A percentile compares a stretch with the other conserved stretches of the same genome.
Evolutionary conservation across 805 yeast species (phyloP).

Genomic region (Metschnikowia kofuensis): DNA sequence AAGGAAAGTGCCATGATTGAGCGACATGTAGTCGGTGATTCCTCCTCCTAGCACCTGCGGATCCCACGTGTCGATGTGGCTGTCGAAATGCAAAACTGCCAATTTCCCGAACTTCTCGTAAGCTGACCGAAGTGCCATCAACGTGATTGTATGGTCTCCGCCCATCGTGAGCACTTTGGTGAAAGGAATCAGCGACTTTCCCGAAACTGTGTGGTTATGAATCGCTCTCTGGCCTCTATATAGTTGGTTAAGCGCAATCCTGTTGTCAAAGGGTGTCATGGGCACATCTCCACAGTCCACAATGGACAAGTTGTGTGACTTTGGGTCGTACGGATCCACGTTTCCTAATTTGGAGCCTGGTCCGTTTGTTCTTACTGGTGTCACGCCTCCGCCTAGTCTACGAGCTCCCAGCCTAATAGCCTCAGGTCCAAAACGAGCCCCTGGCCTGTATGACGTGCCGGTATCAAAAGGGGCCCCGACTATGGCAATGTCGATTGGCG

Average conservation of each 20-base stretch:
- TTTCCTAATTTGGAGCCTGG: constrained; percentile 34
- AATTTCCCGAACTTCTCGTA: constrained; percentile 46
- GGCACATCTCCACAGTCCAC: constrained; percentile 71
- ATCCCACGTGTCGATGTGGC: constrained; percentile 71
- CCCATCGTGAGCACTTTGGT: constrained; percentile 54
- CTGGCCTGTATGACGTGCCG: constrained; percentile 54
- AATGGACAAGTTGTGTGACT: constrained; percentile 28
- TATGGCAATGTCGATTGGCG: constrained; percentile 47
- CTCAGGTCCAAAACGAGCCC: constrained; percentile 60
- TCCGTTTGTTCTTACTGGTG: constrained; percentile 24
- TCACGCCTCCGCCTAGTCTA: constrained; percentile 43
- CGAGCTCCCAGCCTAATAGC: constrained; percentile 47
- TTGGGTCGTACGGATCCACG: constrained; percentile 52
- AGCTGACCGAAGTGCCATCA: constrained; percentile 50
- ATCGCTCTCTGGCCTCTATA: constrained; percentile 52
- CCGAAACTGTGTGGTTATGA: constrained; percentile 31
- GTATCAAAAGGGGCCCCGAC: constrained; percentile 62
- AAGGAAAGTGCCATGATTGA: constrained; percentile 68
- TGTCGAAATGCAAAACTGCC: constrained; percentile 61
- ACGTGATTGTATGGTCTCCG: constrained; percentile 59
- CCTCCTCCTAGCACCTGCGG: constrained; percentile 65
- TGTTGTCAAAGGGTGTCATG: constrained; percentile 65
- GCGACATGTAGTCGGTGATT: constrained; percentile 51
- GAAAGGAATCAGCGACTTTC: constrained; percentile 16
- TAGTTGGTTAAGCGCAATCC: constrained; percentile 61